Percentiles rank a stretch among this genome's conserved stretches.
These are phyloP conservation scores for Cyberlindnera bimundalis DNA, from an alignment of 805 yeast species.

Conservation along the genomic window DNA sequence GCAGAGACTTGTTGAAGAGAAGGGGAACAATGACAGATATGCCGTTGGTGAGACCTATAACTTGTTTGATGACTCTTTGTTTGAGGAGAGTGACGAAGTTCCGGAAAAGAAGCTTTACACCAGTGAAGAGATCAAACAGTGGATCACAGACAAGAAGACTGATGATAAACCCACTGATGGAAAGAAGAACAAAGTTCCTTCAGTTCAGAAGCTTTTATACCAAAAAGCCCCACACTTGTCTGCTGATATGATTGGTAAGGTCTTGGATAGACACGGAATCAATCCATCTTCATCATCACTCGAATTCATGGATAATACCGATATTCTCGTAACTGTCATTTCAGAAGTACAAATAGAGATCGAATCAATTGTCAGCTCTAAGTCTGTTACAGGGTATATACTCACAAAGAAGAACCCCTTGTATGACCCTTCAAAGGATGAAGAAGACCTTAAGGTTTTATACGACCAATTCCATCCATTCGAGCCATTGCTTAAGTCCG, in stretches of 20 bases:
- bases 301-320: constrained; percentile 28
- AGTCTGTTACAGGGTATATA: constrained; percentile 55
- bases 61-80: constrained; percentile 53
- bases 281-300: constrained; percentile 40
- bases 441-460: constrained; percentile 42
- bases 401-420: constrained; percentile 56
- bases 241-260: constrained; percentile 68
- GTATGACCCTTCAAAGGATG: constrained; percentile 39
- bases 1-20: constrained; percentile 75
- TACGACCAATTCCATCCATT: constrained; percentile 74
- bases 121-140: constrained; percentile 22
- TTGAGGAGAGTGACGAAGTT: constrained; percentile 29
- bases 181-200: constrained; percentile 44
- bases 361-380: constrained; percentile 32
- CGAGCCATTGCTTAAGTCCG: constrained; percentile 42
- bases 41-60: constrained; percentile 74
- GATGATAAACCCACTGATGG: constrained; percentile 15
- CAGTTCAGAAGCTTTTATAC: constrained; percentile 69
- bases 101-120: constrained; percentile 2
- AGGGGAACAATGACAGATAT: constrained; percentile 57
- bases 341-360: constrained; percentile 45
- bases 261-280: constrained; percentile 44
- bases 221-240: constrained; percentile 71
- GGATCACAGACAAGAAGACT: constrained; percentile 24
- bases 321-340: constrained; percentile 40